A percentile compares a stretch with the other conserved stretches of the same genome.
phyloP scores from a whole-genome alignment of 176 grass and related monocot genomes.

The Avena insularis region DNA sequence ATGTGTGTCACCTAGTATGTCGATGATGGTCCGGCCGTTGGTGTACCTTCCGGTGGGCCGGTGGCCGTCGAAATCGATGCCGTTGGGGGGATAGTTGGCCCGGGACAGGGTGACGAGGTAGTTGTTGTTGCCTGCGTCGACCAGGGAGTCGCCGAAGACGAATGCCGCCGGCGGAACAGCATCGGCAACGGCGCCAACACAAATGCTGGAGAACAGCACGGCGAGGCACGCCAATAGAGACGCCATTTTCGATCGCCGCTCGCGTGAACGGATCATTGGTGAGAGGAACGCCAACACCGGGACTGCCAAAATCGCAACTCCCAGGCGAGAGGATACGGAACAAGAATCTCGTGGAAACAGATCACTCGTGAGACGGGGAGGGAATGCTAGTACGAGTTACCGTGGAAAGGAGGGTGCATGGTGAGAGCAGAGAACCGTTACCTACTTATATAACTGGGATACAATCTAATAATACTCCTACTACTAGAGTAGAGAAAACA shows the following conservation, averaged over 20 bases:
- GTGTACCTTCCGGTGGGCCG: conserved; percentile 75
- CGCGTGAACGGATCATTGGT: conserved; percentile 11
- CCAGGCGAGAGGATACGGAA: background rate
- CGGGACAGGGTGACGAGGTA: conserved; percentile 72
- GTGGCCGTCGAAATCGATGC: conserved; percentile 68
- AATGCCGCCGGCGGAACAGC: conserved; percentile 48
- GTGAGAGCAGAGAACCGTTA: background rate
- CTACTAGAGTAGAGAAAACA: background rate
- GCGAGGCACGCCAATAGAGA: conserved; percentile 38
- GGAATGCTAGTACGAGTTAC: background rate
- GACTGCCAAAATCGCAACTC: background rate
- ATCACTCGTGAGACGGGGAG: background rate
- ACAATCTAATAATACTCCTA: background rate
- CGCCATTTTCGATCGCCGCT: conserved; percentile 10
- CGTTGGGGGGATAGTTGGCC: conserved; percentile 73
- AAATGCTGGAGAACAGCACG: conserved; percentile 31
- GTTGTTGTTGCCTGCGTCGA: conserved; percentile 92
- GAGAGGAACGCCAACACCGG: background rate
- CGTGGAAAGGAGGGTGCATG: background rate
- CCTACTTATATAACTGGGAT: conserved; percentile 24
- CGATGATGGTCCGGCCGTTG: conserved; percentile 77
- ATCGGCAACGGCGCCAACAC: background rate
- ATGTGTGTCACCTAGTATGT: conserved; percentile 62
- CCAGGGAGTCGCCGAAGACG: conserved; percentile 85
- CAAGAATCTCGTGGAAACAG: background rate